Percentiles rank a stretch among this genome's conserved stretches.
Conservation (phyloP, 768 basidiomycete genomes). For the Termitomyces sp. region DNA sequence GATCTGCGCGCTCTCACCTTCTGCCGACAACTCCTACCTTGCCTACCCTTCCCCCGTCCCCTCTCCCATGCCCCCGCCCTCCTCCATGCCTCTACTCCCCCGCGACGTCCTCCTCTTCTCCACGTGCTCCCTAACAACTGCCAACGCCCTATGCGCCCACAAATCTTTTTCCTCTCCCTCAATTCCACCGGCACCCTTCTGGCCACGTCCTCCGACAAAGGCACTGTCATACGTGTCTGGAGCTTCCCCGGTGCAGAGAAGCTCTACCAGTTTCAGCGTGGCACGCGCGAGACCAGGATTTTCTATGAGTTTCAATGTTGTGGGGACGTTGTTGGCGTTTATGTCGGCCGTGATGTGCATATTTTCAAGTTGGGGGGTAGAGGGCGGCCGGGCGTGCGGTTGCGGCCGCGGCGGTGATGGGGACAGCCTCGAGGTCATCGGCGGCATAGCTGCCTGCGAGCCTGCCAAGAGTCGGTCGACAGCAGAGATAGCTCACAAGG, state of each 20-base stretch:
- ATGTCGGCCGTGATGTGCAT: constrained; percentile 94
- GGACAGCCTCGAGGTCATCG: constrained; percentile 6
- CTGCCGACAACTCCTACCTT: constrained; percentile 88
- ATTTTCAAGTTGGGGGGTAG: constrained; percentile 77
- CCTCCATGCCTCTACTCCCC: constrained; percentile 40
- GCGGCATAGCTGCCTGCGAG: constrained; percentile 38
- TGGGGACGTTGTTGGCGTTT: constrained; percentile 75
- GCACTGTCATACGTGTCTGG: constrained; percentile 97
- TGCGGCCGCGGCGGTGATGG: too few relatives aligned
- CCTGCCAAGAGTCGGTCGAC: constrained; percentile 50
- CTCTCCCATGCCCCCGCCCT: constrained; percentile 64
- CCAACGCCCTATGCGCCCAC: constrained; percentile 97
- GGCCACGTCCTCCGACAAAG: constrained; percentile 91
- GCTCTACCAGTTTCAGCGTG: constrained; percentile 91
- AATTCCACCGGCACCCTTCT: constrained; percentile 86
- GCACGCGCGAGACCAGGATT: constrained; percentile 83
- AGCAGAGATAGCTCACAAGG: constrained; percentile 51
- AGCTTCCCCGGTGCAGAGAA: constrained; percentile 88
- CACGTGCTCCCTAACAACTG: constrained; percentile 84
- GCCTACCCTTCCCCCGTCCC: constrained; percentile 96
- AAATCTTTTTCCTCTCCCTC: constrained; percentile 82
- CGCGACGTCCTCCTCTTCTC: constrained; percentile 96
- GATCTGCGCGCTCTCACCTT: constrained; percentile 92
- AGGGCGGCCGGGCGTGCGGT: too few relatives aligned
- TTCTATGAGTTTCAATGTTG: constrained; percentile 82